These are phyloP conservation scores for Myochromella boudieri DNA, from an alignment of 768 basidiomycete genomes.

Conservation along the genomic window DNA sequence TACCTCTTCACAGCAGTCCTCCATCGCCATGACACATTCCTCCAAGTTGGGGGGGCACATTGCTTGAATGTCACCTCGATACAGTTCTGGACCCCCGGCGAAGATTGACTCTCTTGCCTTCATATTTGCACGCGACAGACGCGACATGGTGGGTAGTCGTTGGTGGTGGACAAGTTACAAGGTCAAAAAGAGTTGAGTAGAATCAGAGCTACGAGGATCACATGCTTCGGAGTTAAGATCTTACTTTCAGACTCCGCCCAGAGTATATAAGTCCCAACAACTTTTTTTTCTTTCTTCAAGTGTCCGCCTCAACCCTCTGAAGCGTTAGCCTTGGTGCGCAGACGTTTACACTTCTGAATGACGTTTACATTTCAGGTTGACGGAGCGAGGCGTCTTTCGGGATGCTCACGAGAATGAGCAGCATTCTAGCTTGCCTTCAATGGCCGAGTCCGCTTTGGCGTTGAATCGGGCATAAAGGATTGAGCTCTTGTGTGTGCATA, in stretches of 20 bases:
- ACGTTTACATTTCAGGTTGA: constrained; percentile 72
- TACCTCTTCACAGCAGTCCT: constrained; percentile 82
- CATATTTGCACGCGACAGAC: constrained; percentile 50
- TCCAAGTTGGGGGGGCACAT: constrained; percentile 70
- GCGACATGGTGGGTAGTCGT: constrained; percentile 37
- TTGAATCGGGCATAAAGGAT: constrained; percentile 53
- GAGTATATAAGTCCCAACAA: constrained; percentile 22
- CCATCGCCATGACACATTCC: constrained; percentile 77
- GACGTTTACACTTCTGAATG: constrained; percentile 54
- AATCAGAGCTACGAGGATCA: constrained; percentile 8
- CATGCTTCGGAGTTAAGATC: constrained; percentile 11
- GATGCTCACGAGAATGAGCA: constrained; percentile 40
- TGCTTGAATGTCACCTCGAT: constrained; percentile 61
- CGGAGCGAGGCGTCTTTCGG: constrained; percentile 67
- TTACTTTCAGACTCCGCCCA: constrained; percentile 28
- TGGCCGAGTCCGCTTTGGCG: constrained; percentile 51
- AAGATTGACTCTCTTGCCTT: constrained; percentile 71
- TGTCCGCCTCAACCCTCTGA: constrained; percentile 71
- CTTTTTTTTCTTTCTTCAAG: constrained; percentile 34
- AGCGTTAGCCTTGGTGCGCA: constrained; percentile 49
- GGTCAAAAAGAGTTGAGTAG: background rate
- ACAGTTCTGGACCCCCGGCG: constrained; percentile 61
- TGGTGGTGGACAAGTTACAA: background rate
- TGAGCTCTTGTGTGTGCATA: constrained; percentile 43
- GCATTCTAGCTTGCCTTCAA: constrained; percentile 23